Evolutionary conservation across 176 grass and related monocot species (phyloP).

Genomic region (Avena insularis): DNA sequence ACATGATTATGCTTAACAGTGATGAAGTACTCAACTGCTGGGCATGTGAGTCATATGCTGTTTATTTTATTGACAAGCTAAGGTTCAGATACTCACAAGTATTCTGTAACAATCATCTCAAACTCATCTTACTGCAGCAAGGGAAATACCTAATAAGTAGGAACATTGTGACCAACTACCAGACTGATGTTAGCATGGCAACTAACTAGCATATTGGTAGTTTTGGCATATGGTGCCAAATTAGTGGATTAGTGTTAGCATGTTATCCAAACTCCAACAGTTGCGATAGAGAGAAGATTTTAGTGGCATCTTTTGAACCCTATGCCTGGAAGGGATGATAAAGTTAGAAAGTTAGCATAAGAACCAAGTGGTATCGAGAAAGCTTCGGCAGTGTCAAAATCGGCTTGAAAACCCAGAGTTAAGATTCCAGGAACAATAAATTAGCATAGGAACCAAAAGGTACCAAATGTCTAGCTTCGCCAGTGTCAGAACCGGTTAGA

Average conservation of each 20-base stretch:
- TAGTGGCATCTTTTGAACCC: conserved; percentile 50
- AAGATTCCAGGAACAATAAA: conserved; percentile 53
- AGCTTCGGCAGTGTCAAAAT: conserved; percentile 49
- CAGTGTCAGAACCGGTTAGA: conserved; percentile 69
- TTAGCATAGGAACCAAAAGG: conserved; percentile 49
- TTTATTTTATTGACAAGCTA: conserved; percentile 15
- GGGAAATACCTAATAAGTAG: conserved; percentile 31
- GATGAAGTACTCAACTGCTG: conserved; percentile 9
- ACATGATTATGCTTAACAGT: conserved; percentile 23
- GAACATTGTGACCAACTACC: conserved; percentile 43
- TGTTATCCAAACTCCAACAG: conserved; percentile 49
- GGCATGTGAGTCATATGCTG: not conserved
- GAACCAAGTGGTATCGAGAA: conserved; percentile 30
- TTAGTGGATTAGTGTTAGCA: conserved; percentile 55
- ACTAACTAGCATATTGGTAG: conserved; percentile 39
- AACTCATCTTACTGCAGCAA: conserved; percentile 31
- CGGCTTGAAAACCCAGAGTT: conserved; percentile 61
- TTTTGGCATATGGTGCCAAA: conserved; percentile 4
- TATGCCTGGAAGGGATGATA: conserved; percentile 48
- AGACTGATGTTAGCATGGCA: conserved; percentile 54
- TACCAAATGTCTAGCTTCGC: conserved; percentile 26
- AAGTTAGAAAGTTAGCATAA: conserved; percentile 54
- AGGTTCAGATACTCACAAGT: conserved; percentile 26
- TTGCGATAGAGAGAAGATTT: conserved; percentile 38
- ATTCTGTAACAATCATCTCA: conserved; percentile 29